Conservation (phyloP, 768 basidiomycete species). For the Macrolepiota fuliginosa region DNA sequence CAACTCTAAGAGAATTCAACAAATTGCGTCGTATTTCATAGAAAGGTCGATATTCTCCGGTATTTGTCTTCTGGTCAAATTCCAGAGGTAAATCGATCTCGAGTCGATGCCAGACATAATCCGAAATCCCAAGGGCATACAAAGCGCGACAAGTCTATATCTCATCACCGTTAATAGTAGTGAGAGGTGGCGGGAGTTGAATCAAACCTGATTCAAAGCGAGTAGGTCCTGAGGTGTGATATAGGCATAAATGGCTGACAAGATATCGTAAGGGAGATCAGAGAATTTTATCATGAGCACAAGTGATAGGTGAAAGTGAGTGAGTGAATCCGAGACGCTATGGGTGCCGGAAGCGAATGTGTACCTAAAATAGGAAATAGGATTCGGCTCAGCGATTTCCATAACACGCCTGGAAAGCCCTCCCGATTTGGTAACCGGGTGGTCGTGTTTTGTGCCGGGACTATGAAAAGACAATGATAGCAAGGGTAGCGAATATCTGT, state of each 20-base stretch:
- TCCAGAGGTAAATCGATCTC: constrained; percentile 45
- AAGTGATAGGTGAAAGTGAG: neutral
- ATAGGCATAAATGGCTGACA: constrained; percentile 5
- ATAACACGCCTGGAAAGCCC: too few relatives aligned
- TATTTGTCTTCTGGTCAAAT: constrained; percentile 28
- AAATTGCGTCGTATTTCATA: constrained; percentile 33
- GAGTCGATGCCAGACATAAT: constrained; percentile 54
- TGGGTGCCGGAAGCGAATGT: neutral
- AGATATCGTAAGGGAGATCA: constrained; percentile 12
- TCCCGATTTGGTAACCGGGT: too few relatives aligned
- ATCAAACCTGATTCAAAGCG: constrained; percentile 41
- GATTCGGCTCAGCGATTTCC: neutral
- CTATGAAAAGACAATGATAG: too few relatives aligned
- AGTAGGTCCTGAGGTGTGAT: constrained; percentile 39
- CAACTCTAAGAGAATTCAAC: constrained; percentile 45
- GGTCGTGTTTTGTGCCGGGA: too few relatives aligned
- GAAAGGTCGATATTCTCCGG: constrained; percentile 26
- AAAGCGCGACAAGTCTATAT: constrained; percentile 54
- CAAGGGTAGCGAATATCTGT: too few relatives aligned
- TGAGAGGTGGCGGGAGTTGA: too few relatives aligned
- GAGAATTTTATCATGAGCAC: neutral
- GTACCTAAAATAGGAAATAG: neutral
- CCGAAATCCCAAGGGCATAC: constrained; percentile 42
- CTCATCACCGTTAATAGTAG: constrained; percentile 5
- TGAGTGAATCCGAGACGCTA: neutral